These are phyloP conservation scores for Aspergillus taichungensis DNA, from an alignment of 495 filamentous ascomycete genomes.

Conservation along the genomic window DNA sequence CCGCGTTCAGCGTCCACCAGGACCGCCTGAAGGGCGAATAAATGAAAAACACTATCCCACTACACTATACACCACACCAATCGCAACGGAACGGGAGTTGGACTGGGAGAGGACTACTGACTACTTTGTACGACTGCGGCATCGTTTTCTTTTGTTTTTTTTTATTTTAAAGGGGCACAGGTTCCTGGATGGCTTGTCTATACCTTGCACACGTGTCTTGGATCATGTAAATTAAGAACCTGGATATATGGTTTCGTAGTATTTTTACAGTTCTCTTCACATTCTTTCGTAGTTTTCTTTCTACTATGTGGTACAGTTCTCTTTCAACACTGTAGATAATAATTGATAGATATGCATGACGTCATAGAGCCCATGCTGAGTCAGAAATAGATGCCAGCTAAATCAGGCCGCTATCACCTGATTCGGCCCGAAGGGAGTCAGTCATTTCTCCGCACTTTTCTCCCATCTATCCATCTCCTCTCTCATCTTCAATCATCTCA, in stretches of 20 bases:
- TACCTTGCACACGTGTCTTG: constrained; percentile 15
- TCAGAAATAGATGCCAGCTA: constrained; percentile 14
- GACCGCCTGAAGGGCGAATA: constrained; percentile 50
- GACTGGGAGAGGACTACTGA: constrained; percentile 5
- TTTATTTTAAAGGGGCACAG: constrained; percentile 20
- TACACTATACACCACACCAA: neutral
- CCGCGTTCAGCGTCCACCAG: constrained; percentile 57
- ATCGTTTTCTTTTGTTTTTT: constrained; percentile 18
- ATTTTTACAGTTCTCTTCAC: neutral
- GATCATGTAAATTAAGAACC: constrained; percentile 19
- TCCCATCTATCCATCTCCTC: neutral
- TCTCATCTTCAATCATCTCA: constrained; percentile 2
- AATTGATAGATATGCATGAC: constrained; percentile 7
- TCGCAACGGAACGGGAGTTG: neutral
- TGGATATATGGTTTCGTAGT: constrained; percentile 12
- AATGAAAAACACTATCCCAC: constrained; percentile 6
- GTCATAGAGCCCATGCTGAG: constrained; percentile 14
- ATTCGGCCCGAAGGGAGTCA: constrained; percentile 11
- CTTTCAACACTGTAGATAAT: too few species aligned
- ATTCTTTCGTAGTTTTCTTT: neutral
- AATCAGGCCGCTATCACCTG: constrained; percentile 24
- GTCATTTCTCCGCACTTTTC: constrained; percentile 14
- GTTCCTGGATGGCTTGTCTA: constrained; percentile 18
- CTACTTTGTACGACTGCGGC: too few species aligned
- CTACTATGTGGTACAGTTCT: too few species aligned